These are phyloP conservation scores for Guillardia theta DNA, from an alignment of 78 protist genomes.

Conservation along the genomic window DNA sequence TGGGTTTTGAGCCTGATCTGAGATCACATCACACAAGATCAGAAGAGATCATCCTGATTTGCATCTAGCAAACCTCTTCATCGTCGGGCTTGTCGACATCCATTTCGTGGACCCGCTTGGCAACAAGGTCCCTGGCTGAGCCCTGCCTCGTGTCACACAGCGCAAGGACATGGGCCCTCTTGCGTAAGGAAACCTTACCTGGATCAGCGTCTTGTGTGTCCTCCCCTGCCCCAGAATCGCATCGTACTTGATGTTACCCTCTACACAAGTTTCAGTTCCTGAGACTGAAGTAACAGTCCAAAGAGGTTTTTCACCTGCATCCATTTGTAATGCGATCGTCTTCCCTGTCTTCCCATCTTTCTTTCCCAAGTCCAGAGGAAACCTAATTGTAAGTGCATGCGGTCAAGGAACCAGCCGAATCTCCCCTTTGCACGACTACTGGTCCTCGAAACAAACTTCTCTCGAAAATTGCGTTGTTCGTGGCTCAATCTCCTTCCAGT, in stretches of 20 bases:
- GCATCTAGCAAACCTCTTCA: slow-evolving; percentile 54
- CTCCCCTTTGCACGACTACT: too few relatives aligned
- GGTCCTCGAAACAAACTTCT: too few relatives aligned
- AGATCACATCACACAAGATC: too few relatives aligned
- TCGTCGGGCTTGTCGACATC: slow-evolving; percentile 72
- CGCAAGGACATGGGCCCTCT: not conserved
- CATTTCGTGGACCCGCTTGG: slow-evolving; percentile 51
- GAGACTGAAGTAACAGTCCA: too few relatives aligned
- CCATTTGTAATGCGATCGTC: not conserved
- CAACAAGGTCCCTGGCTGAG: not conserved
- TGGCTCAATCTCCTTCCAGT: too few relatives aligned
- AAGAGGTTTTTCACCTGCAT: not conserved
- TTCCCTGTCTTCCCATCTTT: not conserved
- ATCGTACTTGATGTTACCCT: slow-evolving; percentile 55
- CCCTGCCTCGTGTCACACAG: not conserved
- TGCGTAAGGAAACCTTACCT: not conserved
- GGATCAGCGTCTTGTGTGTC: slow-evolving; percentile 7
- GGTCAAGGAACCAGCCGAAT: too few relatives aligned
- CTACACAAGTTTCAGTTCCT: slow-evolving; percentile 12
- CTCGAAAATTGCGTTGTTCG: not conserved
- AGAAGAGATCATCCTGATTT: too few relatives aligned
- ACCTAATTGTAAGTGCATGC: too few relatives aligned
- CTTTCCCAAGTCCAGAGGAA: slow-evolving; percentile 84
- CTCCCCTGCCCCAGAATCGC: not conserved
- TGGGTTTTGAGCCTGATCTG: too few relatives aligned